phyloP scores from a whole-genome alignment of 1,284 basidiomycete species.

The Puccinia brachypodii region DNA sequence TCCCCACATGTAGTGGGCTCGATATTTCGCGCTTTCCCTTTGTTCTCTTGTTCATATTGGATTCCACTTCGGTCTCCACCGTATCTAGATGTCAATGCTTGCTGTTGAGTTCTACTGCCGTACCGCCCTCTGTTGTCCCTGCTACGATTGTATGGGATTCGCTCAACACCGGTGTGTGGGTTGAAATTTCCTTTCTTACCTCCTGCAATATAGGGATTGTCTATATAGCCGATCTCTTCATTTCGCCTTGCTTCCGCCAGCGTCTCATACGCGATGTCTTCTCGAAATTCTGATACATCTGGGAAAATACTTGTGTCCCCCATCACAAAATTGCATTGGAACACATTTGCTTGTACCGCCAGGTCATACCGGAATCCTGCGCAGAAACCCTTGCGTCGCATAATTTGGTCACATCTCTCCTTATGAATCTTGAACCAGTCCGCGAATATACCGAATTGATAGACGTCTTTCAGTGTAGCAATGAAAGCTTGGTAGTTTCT shows the following conservation, averaged over 20 bases:
- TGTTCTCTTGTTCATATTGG: too few species aligned
- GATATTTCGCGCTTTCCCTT: too few species aligned
- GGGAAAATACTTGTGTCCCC: not conserved
- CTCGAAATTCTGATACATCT: not conserved
- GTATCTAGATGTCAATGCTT: too few species aligned
- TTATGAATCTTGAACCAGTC: not conserved
- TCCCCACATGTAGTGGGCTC: too few species aligned
- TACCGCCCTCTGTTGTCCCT: too few species aligned
- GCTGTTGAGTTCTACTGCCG: too few species aligned
- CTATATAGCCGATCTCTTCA: not conserved
- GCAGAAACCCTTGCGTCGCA: not conserved
- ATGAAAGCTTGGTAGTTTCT: not conserved
- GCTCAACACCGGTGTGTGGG: not conserved
- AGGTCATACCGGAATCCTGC: conserved; percentile 1
- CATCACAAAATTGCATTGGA: too few species aligned
- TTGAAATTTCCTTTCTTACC: not conserved
- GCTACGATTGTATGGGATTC: too few species aligned
- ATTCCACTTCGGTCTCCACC: too few species aligned
- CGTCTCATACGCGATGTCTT: not conserved
- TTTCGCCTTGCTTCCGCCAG: not conserved
- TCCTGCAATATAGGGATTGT: conserved; percentile 10
- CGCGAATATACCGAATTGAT: not conserved
- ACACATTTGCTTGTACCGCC: not conserved
- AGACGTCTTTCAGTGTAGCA: not conserved
- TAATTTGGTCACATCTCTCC: not conserved